A percentile compares a stretch with the other conserved stretches of the same genome.
Conservation (phyloP, 495 filamentous ascomycete genomes). For the Aspergillus incahuasiensis region DNA sequence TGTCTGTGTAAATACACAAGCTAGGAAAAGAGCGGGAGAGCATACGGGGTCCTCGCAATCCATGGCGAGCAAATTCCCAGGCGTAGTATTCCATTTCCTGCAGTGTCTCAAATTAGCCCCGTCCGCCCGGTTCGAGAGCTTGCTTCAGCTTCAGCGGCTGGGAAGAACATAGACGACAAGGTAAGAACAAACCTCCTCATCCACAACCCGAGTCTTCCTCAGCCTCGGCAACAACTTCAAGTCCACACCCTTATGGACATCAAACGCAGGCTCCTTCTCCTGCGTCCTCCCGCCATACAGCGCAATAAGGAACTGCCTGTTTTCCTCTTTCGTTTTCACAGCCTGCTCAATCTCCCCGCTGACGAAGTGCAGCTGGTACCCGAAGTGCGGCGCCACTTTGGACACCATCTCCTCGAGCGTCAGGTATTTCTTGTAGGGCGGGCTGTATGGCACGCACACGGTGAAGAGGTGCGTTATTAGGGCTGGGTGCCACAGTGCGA, state of each 20-base stretch:
- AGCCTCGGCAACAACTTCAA: constrained; percentile 48
- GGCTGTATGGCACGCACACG: constrained; percentile 69
- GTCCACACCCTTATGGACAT: constrained; percentile 51
- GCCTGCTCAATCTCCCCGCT: constrained; percentile 59
- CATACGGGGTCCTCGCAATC: constrained; percentile 69
- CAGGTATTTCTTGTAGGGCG: constrained; percentile 45
- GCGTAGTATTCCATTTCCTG: constrained; percentile 74
- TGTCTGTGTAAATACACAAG: no score
- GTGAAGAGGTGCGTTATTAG: constrained; percentile 69
- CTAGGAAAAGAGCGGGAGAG: background rate
- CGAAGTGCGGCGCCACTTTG: constrained; percentile 63
- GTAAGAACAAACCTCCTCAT: constrained; percentile 44
- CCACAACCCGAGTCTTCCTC: constrained; percentile 50
- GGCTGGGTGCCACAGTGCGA: constrained; percentile 66
- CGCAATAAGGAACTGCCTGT: constrained; percentile 62
- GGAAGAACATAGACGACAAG: background rate
- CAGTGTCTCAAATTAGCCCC: background rate
- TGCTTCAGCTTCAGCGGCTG: no score
- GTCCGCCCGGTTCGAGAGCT: background rate
- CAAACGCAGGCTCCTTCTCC: constrained; percentile 51
- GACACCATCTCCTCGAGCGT: constrained; percentile 52
- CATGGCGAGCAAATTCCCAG: constrained; percentile 61
- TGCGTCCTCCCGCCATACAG: constrained; percentile 61
- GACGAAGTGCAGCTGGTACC: constrained; percentile 76
- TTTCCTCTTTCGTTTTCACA: constrained; percentile 50